Conservation (phyloP, 2,329 filamentous ascomycete genomes). For the Diaporthe citri region DNA sequence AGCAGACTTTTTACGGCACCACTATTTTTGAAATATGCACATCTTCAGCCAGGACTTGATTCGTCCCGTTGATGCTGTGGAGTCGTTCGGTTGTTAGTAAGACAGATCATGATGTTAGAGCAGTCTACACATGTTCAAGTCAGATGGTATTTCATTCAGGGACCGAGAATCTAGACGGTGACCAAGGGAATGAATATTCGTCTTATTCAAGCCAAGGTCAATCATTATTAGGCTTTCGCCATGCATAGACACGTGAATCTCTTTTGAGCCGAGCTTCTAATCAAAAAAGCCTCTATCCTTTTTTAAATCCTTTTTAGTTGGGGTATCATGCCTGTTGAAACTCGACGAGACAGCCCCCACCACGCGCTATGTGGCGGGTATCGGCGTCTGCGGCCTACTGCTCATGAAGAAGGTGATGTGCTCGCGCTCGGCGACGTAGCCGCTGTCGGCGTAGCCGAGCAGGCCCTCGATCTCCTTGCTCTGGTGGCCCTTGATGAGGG, state of each 20-base stretch:
- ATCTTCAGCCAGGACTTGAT: background rate
- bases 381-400: slow-evolving; percentile 66
- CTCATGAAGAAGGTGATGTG: slow-evolving; percentile 82
- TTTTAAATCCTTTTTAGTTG: background rate
- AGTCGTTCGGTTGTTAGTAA: background rate
- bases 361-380: slow-evolving; percentile 43
- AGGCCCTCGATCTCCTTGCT: slow-evolving; percentile 84
- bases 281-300: slow-evolving; percentile 6
- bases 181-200: background rate
- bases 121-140: background rate
- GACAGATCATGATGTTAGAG: background rate
- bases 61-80: background rate
- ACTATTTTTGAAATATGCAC: background rate
- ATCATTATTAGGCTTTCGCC: background rate
- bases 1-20: background rate
- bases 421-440: slow-evolving; percentile 91
- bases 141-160: background rate
- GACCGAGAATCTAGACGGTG: background rate
- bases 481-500: slow-evolving; percentile 84
- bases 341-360: slow-evolving; percentile 41
- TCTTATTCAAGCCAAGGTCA: background rate
- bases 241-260: background rate
- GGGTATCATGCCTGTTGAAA: slow-evolving; percentile 40
- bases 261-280: slow-evolving; percentile 9
- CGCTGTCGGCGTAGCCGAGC: slow-evolving; percentile 92